phyloP scores from a whole-genome alignment of 2,329 filamentous ascomycete species.

The Cercospora sp. region DNA sequence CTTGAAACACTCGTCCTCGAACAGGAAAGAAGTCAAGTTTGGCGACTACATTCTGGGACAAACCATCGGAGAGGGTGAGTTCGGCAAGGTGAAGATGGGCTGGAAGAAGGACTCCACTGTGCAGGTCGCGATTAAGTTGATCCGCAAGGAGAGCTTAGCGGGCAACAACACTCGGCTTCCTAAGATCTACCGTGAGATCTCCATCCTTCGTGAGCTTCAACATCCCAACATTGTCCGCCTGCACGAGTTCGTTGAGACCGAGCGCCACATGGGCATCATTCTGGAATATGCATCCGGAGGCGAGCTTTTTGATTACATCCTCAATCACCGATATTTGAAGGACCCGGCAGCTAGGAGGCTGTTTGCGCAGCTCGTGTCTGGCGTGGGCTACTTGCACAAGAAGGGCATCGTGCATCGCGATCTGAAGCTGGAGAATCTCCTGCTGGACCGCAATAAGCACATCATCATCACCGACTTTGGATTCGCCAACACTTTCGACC shows the following conservation, averaged over 20 bases:
- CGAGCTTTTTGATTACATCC: slow-evolving; percentile 96
- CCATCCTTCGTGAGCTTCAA: slow-evolving; percentile 80
- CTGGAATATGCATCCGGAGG: slow-evolving; percentile 97
- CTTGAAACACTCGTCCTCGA: slow-evolving; percentile 48
- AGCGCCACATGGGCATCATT: slow-evolving; percentile 95
- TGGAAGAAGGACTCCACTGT: slow-evolving; percentile 96
- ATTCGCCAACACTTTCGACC: slow-evolving; percentile 96
- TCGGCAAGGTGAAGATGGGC: slow-evolving; percentile 96
- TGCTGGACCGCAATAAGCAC: slow-evolving; percentile 94
- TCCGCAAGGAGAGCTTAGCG: slow-evolving; percentile 86
- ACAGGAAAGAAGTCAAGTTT: slow-evolving; percentile 78
- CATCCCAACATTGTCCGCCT: slow-evolving; percentile 96
- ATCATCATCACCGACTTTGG: slow-evolving; percentile 99
- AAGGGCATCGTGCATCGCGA: slow-evolving; percentile 98
- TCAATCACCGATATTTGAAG: slow-evolving; percentile 95
- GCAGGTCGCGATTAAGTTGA: slow-evolving; percentile 95
- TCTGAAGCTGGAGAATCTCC: slow-evolving; percentile 90
- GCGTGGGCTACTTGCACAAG: slow-evolving; percentile 95
- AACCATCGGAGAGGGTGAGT: slow-evolving; percentile 95
- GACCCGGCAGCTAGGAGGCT: slow-evolving; percentile 85
- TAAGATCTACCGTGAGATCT: slow-evolving; percentile 97
- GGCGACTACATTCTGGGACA: slow-evolving; percentile 95
- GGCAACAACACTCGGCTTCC: slow-evolving; percentile 84
- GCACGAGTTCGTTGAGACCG: slow-evolving; percentile 98
- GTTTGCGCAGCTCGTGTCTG: slow-evolving; percentile 93